A percentile compares a stretch with the other conserved stretches of the same genome.
These are phyloP conservation scores for Coniochaeta sp. DNA, from an alignment of 2,329 filamentous ascomycete species.

Conservation along the genomic window DNA sequence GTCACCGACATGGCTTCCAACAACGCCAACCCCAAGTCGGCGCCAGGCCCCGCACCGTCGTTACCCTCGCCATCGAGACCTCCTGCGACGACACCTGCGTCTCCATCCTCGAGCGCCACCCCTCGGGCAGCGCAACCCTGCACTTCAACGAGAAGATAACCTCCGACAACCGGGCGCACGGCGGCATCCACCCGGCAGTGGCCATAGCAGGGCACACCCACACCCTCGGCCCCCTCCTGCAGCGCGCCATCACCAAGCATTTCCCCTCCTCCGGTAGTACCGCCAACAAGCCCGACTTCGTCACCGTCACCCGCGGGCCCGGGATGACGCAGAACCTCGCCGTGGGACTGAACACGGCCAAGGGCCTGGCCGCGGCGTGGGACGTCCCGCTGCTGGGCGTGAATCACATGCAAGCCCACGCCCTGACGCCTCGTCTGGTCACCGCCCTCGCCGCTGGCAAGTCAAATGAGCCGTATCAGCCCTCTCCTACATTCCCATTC, in stretches of 20 bases:
- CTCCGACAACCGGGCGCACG: slow-evolving; percentile 66
- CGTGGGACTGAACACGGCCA: slow-evolving; percentile 75
- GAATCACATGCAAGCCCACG: slow-evolving; percentile 97
- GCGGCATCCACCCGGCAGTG: slow-evolving; percentile 72
- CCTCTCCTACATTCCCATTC: slow-evolving; percentile 66
- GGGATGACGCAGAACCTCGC: slow-evolving; percentile 78
- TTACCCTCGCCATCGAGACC: slow-evolving; percentile 58
- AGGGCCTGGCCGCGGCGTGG: slow-evolving; percentile 81
- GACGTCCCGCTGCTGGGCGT: slow-evolving; percentile 75
- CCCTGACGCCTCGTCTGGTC: slow-evolving; percentile 76
- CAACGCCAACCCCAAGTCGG: too few relatives aligned
- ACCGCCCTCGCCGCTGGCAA: slow-evolving; percentile 42
- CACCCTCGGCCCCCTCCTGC: slow-evolving; percentile 61
- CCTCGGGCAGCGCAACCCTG: slow-evolving; percentile 41
- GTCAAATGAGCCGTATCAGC: neutral
- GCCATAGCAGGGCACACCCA: slow-evolving; percentile 71
- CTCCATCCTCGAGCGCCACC: slow-evolving; percentile 62
- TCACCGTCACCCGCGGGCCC: slow-evolving; percentile 85
- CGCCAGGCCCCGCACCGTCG: slow-evolving; percentile 4
- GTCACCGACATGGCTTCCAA: too few relatives aligned
- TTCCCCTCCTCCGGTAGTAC: neutral
- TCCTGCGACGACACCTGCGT: slow-evolving; percentile 94
- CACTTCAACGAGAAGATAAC: slow-evolving; percentile 79
- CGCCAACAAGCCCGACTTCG: slow-evolving; percentile 52
- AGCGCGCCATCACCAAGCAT: slow-evolving; percentile 49